Percentiles rank a stretch among this genome's conserved stretches.
phyloP scores from a whole-genome alignment of 2,329 filamentous ascomycete species.

The Fusarium sp. region DNA sequence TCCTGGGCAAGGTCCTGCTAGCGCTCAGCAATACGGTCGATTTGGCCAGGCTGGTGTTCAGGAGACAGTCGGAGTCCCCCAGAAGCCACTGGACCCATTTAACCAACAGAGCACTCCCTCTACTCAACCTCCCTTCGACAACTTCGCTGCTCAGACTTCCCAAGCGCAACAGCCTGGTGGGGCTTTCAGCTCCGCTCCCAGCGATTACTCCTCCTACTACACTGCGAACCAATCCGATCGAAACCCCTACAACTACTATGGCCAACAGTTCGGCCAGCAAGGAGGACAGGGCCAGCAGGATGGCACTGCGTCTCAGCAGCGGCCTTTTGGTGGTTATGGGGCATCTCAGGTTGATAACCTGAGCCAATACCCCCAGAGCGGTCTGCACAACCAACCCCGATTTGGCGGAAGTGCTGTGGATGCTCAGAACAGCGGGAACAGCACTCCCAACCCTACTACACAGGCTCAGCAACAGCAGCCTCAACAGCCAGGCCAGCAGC shows the following conservation, averaged over 20 bases:
- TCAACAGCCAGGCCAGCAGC: constrained; percentile 58
- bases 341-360: constrained; percentile 69
- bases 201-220: constrained; percentile 88
- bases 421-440: constrained; percentile 85
- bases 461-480: constrained; percentile 61
- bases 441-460: constrained; percentile 83
- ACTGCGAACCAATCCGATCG: constrained; percentile 77
- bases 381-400: constrained; percentile 65
- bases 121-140: constrained; percentile 67
- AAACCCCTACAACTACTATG: constrained; percentile 84
- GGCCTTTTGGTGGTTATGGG: constrained; percentile 80
- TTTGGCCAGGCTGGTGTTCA: constrained; percentile 71
- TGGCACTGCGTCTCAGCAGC: constrained; percentile 73
- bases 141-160: constrained; percentile 66
- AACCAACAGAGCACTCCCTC: constrained; percentile 71
- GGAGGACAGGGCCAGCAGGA: constrained; percentile 77
- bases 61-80: constrained; percentile 66
- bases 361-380: constrained; percentile 79
- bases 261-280: constrained; percentile 66
- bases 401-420: constrained; percentile 69
- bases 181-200: constrained; percentile 76
- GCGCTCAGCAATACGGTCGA: constrained; percentile 74
- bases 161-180: constrained; percentile 70
- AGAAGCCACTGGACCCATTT: constrained; percentile 91
- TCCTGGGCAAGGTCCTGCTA: constrained; percentile 60